Percentiles rank a stretch among this genome's conserved stretches.
These are phyloP conservation scores for Nicotiana undulata DNA, from an alignment of 257 asterid species.

Conservation along the genomic window DNA sequence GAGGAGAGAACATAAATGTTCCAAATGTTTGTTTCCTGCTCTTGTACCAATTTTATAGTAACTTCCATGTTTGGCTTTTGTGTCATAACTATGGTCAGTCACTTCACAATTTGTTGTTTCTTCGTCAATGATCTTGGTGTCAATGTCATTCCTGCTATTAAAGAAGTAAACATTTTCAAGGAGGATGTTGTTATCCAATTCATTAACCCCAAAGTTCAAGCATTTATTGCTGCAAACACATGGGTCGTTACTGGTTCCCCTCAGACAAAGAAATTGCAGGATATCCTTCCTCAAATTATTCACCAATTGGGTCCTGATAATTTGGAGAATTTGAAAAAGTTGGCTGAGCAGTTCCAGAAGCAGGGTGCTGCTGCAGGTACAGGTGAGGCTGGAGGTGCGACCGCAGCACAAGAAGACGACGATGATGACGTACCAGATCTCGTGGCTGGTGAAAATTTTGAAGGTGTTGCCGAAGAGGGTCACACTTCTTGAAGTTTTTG, in stretches of 20 bases:
- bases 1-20: neutral
- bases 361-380: slow-evolving; percentile 31
- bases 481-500: slow-evolving; percentile 29
- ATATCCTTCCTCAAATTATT: slow-evolving; percentile 43
- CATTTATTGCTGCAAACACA: slow-evolving; percentile 73
- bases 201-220: slow-evolving; percentile 69
- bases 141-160: slow-evolving; percentile 64
- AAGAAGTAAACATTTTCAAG: slow-evolving; percentile 75
- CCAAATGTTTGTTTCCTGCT: neutral
- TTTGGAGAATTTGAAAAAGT: slow-evolving; percentile 66
- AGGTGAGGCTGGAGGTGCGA: slow-evolving; percentile 12
- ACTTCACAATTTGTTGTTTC: neutral
- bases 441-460: too few species aligned
- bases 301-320: slow-evolving; percentile 64
- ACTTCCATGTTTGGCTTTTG: neutral
- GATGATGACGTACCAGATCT: slow-evolving; percentile 77
- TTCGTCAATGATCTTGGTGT: too few species aligned
- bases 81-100: neutral
- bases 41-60: neutral
- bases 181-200: slow-evolving; percentile 74
- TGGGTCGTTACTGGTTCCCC: slow-evolving; percentile 86
- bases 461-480: too few species aligned
- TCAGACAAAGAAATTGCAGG: slow-evolving; percentile 66
- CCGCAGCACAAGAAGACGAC: slow-evolving; percentile 32
- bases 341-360: slow-evolving; percentile 79